phyloP scores from a whole-genome alignment of 768 basidiomycete genomes.

The Leccinum arenicola region DNA sequence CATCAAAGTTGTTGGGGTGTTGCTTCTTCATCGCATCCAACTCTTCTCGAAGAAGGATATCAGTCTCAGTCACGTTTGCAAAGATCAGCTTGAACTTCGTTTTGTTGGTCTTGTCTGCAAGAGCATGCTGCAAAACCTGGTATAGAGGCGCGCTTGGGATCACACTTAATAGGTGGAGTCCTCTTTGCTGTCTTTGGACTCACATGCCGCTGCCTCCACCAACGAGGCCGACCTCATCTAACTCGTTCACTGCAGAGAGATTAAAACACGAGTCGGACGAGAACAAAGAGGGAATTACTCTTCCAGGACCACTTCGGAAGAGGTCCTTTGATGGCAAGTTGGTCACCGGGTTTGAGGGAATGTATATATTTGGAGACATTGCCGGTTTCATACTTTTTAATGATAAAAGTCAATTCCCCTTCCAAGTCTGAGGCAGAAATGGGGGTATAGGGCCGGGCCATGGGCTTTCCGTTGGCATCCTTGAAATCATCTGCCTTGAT shows the following conservation, averaged over 20 bases:
- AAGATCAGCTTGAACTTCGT: slow-evolving; percentile 94
- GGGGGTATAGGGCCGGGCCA: slow-evolving; percentile 92
- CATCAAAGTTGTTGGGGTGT: slow-evolving; percentile 68
- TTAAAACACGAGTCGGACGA: slow-evolving; percentile 1
- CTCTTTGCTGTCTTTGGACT: slow-evolving; percentile 23
- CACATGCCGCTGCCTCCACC: slow-evolving; percentile 94
- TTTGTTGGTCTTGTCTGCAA: slow-evolving; percentile 73
- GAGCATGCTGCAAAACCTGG: slow-evolving; percentile 75
- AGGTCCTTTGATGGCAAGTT: slow-evolving; percentile 86
- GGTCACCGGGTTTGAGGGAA: slow-evolving; percentile 77
- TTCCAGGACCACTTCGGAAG: slow-evolving; percentile 86
- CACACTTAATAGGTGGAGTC: slow-evolving; percentile 1
- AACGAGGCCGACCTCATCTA: slow-evolving; percentile 83
- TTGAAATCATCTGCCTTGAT: slow-evolving; percentile 72
- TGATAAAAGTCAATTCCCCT: slow-evolving; percentile 74
- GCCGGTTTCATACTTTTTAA: slow-evolving; percentile 85
- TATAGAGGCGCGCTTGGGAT: slow-evolving; percentile 71
- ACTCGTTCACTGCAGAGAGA: slow-evolving; percentile 64
- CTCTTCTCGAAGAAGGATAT: slow-evolving; percentile 84
- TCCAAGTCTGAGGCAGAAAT: slow-evolving; percentile 72
- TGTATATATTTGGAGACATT: slow-evolving; percentile 84
- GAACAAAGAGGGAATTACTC: slow-evolving; percentile 37
- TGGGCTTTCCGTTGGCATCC: slow-evolving; percentile 80
- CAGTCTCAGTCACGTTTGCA: slow-evolving; percentile 84
- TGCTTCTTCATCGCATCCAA: slow-evolving; percentile 68